Conservation (phyloP, 202 grass and related monocot species). For the Dendrocalamus latiflorus region DNA sequence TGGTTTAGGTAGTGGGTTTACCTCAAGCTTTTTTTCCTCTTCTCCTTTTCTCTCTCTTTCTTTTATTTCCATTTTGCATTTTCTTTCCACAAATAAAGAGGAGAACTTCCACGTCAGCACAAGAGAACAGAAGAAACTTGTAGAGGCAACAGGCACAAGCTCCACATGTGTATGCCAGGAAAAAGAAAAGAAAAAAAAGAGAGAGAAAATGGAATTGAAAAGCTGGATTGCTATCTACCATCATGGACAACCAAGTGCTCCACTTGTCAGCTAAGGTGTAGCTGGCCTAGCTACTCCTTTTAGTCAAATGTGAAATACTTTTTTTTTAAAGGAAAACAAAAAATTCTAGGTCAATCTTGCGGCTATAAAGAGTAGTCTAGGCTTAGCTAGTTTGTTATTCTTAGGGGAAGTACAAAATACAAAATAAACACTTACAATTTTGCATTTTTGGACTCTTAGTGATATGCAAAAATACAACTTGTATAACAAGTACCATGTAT, state of each 20-base stretch:
- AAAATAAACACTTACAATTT: not conserved
- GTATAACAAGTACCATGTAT: not conserved
- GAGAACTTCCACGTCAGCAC: conserved; percentile 18
- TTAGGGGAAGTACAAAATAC: not conserved
- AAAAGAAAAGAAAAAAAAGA: not conserved
- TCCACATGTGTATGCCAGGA: not conserved
- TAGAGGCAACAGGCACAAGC: not conserved
- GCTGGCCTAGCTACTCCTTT: conserved; percentile 17
- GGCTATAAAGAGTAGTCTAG: not conserved
- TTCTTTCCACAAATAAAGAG: conserved; percentile 41
- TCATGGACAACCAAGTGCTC: conserved; percentile 15
- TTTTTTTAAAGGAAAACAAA: not conserved
- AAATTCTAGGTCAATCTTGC: not conserved
- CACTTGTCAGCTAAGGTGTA: conserved; percentile 22
- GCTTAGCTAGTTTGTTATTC: not conserved
- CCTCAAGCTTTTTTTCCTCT: conserved; percentile 32
- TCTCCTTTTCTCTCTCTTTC: not conserved
- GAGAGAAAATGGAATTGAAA: conserved; percentile 3
- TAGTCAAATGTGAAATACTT: not conserved
- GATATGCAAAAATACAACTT: not conserved
- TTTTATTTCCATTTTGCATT: conserved; percentile 24
- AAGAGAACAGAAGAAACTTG: not conserved
- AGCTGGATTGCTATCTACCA: conserved; percentile 1
- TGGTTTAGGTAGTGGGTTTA: conserved; percentile 54
- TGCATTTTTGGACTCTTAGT: not conserved